Base-by-base conservation (phyloP, 257 asterid species). In the Henckelia pumila region DNA sequence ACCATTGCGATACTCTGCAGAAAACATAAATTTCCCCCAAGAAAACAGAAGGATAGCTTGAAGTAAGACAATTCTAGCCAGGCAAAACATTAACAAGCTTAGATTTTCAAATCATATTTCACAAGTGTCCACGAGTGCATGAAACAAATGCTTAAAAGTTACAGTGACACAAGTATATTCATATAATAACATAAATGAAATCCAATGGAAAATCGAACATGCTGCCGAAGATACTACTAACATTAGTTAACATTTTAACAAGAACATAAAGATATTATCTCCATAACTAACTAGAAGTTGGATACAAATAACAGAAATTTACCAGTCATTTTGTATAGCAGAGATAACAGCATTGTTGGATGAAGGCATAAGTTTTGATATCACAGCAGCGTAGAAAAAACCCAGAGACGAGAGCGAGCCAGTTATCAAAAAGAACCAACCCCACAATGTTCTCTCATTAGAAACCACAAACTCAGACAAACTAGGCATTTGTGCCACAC, bases 291-390 rank as follows among this genome's bases (percentile, higher is more conserved):
- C 8, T 50, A 9, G 44, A 58, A 17, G 1, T 28, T 19, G 68
- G 9, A 64, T 22, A 37, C 8, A 49, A 19, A 53, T 29, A 53
- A 16, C 25, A 50, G 32, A 58, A 29, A 8, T 8, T 4, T 75
- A 86, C 92, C 92, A 83, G 78, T 88, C 92, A 53, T 77, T 80
- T 67, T 81, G 92, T 67, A 88, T 75, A 59, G 89, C 83, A 14
- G 59, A 80, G 60, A 88, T 64, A 73, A 80, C 17, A 57, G 62
- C 68, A 67, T 80, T 75, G 70, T 76, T 59, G n/a, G 91, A 88
- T 26, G 84, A 75, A 55, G 86, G 85, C 57, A 72, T 82, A 67
- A 85, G 80, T 82, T 82, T 85, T 32, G 93, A 83, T 40, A 85
- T 71, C 21, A 84, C 71, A 57, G 95, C 85, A 68, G 82, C 82